These are phyloP conservation scores for Terana coerulea DNA, from an alignment of 768 basidiomycete species.

Conservation along the genomic window DNA sequence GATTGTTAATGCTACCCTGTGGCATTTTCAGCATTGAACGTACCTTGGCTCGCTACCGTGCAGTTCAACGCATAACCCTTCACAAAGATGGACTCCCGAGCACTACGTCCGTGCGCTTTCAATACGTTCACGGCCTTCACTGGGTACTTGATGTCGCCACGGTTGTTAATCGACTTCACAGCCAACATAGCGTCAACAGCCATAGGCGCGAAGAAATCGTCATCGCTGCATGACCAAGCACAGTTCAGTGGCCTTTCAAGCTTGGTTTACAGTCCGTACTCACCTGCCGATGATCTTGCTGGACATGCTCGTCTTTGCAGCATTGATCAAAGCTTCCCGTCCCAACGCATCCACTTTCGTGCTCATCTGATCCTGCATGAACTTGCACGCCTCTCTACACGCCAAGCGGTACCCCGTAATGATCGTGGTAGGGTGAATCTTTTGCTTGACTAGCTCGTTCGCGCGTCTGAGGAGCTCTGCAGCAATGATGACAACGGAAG, in stretches of 20 bases:
- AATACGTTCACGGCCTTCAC: conserved; percentile 98
- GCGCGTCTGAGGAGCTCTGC: conserved; percentile 89
- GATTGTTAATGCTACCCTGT: not conserved
- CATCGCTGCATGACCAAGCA: conserved; percentile 80
- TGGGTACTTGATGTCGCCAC: conserved; percentile 97
- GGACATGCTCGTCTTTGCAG: conserved; percentile 97
- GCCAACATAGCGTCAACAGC: conserved; percentile 99
- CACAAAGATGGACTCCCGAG: conserved; percentile 91
- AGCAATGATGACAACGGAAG: conserved; percentile 95
- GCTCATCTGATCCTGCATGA: conserved; percentile 96
- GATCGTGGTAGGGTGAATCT: conserved; percentile 98
- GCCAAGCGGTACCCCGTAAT: conserved; percentile 98
- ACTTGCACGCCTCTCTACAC: conserved; percentile 95
- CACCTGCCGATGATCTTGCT: conserved; percentile 98
- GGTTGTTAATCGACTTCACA: conserved; percentile 88
- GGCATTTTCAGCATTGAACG: conserved; percentile 16
- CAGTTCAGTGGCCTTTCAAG: conserved; percentile 1
- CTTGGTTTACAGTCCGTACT: no score
- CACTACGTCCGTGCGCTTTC: conserved; percentile 96
- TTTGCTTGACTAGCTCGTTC: conserved; percentile 96
- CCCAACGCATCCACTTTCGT: conserved; percentile 93
- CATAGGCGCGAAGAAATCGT: conserved; percentile 97
- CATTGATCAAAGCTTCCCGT: conserved; percentile 87
- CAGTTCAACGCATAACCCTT: conserved; percentile 98
- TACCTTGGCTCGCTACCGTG: conserved; percentile 98